Evolutionary conservation across 2,329 filamentous ascomycete species (phyloP), one percentile per base, ranked within the genome.

Genomic region (Paecilomyces variotii): DNA sequence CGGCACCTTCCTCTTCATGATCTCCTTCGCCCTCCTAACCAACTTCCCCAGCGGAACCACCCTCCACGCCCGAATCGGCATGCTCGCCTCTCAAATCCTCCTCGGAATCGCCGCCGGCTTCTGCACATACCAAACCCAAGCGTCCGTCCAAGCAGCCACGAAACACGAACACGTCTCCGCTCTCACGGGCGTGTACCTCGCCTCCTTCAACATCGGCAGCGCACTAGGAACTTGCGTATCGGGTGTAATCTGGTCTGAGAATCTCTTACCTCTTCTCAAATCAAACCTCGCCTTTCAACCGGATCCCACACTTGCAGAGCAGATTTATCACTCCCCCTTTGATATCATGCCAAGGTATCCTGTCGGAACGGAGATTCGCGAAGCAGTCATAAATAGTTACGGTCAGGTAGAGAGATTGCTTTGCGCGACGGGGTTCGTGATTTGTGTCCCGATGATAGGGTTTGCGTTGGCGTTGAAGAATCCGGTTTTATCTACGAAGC

Each of bases 21-120:
- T 85, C n/a, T 84, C 85, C 0, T 87, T 87, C 62, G 85, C 85
- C 9, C 77, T 88, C 0, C 75, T 88, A 19, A 87, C 87, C 65
- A 77, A 79, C 63, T 88, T 78, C 75, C 83, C 85, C n/a, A 84
- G 84, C 35, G 78, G 80, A 4, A 65, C 75, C 0, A 73, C 69
- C 1, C 35, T 64, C 0, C 69, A 76, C 9, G 77, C 73, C 60
- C 75, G 82, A 58, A 77, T 79, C 1, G 85, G 85, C 28, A 76
- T 88, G 57, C 83, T 88, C 59, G 85, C 81, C 14, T 84, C 81
- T 1, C 83, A 88, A 68, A 75, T 87, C 6, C 72, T 87, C 4
- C 77, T 88, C 1, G 85, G 85, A 63, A 77, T 87, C 56, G 70
- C 83, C 0, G 84, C 84, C 50, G 85, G 85, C 55, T 76, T 88